Evolutionary conservation across 176 grass and related monocot genomes (phyloP).

Genomic region (Cenchrus fungigraminus): DNA sequence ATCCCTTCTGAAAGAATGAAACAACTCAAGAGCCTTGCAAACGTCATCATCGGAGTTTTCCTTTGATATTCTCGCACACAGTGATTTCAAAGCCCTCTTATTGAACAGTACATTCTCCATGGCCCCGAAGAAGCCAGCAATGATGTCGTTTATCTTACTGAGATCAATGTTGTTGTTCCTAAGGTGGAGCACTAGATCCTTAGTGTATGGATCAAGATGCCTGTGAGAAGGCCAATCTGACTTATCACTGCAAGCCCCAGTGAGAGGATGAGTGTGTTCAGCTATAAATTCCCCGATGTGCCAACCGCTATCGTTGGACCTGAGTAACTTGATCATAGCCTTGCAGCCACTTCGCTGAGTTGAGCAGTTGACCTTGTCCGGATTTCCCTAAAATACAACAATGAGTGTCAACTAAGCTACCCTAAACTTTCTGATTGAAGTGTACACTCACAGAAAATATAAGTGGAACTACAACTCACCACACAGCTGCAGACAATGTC

Average conservation of each 20-base stretch:
- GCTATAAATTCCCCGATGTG: not conserved
- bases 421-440: not conserved
- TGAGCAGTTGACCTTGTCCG: not conserved
- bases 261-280: constrained; percentile 24
- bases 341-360: constrained; percentile 10
- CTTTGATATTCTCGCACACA: not conserved
- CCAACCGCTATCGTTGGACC: constrained; percentile 18
- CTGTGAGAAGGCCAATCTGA: constrained; percentile 23
- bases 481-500: not conserved
- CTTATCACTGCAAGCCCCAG: not conserved
- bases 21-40: constrained; percentile 8
- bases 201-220: constrained; percentile 10
- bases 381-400: constrained; percentile 1
- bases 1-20: constrained; percentile 18
- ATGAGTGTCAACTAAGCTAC: not conserved
- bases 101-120: not conserved
- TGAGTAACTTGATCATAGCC: constrained; percentile 26
- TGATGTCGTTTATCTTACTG: not conserved
- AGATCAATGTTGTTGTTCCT: constrained; percentile 8
- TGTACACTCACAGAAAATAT: not conserved
- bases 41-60: not conserved
- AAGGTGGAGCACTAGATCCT: constrained; percentile 8
- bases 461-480: not conserved
- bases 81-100: not conserved
- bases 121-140: not conserved